phyloP scores from a whole-genome alignment of 2,329 filamentous ascomycete species.

The Eurotiales sp. region DNA sequence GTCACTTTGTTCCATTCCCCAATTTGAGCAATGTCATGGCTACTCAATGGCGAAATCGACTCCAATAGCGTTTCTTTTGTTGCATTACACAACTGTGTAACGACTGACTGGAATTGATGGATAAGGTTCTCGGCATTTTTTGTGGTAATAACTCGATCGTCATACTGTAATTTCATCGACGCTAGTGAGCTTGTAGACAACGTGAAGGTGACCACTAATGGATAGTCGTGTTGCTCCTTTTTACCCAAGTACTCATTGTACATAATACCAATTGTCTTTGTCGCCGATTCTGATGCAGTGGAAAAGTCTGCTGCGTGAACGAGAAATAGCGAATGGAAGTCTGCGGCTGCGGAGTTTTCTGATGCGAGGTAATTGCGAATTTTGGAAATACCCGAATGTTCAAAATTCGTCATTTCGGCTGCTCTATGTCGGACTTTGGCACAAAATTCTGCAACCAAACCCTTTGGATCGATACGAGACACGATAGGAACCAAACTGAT shows the following conservation, averaged over 20 bases:
- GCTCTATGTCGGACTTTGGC: constrained; percentile 36
- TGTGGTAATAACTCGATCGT: background rate
- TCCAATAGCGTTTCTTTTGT: background rate
- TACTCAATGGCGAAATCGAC: background rate
- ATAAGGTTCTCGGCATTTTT: background rate
- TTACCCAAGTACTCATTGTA: background rate
- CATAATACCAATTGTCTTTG: background rate
- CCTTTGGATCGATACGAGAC: constrained; percentile 38
- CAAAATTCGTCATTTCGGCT: constrained; percentile 53
- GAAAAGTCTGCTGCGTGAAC: background rate
- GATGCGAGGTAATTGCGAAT: constrained; percentile 35
- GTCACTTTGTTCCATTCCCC: background rate
- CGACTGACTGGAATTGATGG: background rate
- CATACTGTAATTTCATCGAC: background rate
- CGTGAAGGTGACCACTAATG: background rate
- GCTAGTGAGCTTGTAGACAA: background rate
- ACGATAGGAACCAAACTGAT: constrained; percentile 38
- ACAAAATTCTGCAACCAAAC: constrained; percentile 28
- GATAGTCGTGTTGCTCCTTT: background rate
- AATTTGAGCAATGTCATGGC: background rate
- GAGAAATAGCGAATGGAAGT: background rate
- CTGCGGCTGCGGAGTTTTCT: background rate
- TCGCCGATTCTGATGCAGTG: background rate
- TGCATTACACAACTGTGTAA: background rate
- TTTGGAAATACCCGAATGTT: constrained; percentile 51